phyloP scores from a whole-genome alignment of 345 rosid genomes.

The Gossypium sturtianum region DNA sequence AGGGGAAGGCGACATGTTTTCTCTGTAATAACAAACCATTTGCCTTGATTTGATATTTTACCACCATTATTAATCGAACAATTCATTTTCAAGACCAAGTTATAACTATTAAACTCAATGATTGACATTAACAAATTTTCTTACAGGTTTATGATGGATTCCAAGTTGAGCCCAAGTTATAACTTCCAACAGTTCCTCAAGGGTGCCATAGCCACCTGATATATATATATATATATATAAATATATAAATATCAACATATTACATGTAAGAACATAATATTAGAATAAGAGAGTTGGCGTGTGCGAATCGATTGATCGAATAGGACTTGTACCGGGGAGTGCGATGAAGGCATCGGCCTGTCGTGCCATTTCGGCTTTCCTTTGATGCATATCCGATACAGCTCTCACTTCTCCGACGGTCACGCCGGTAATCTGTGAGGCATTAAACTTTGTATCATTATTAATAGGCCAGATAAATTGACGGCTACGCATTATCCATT shows the following conservation, averaged over 20 bases:
- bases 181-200: constrained; percentile 90
- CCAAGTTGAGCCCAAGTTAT: constrained; percentile 99
- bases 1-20: not conserved
- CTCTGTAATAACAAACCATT: not conserved
- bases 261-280: not conserved
- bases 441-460: not conserved
- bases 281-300: not conserved
- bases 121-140: constrained; percentile 9
- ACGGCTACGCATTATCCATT: not conserved
- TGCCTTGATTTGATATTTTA: not conserved
- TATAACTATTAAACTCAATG: not conserved
- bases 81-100: not conserved
- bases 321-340: constrained; percentile 57
- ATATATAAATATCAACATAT: not conserved
- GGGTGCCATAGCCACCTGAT: constrained; percentile 93
- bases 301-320: not conserved
- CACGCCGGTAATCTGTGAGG: constrained; percentile 58
- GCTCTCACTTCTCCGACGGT: constrained; percentile 87
- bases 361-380: constrained; percentile 95
- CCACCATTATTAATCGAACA: not conserved
- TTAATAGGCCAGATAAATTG: not conserved
- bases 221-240: not conserved
- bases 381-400: constrained; percentile 89
- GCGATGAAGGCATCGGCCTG: constrained; percentile 97
- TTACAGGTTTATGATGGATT: constrained; percentile 90